Base-by-base conservation (phyloP, 1,284 basidiomycete genomes). In the Ceratobasidium sp. region DNA sequence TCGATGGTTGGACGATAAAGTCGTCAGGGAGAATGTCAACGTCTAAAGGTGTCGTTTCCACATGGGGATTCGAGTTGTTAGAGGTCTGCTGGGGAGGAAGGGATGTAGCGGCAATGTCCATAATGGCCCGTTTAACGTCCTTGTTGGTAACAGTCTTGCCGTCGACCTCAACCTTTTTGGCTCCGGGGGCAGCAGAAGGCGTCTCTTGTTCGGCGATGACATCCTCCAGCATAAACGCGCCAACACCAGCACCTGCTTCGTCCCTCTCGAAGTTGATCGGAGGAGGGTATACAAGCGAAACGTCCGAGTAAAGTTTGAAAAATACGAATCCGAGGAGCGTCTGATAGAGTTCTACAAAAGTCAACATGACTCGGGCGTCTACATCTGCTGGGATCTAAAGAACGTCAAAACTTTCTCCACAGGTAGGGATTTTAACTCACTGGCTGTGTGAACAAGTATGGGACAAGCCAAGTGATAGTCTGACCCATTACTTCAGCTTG, bases 341-440 rank as follows among this genome's bases (percentile, higher is more conserved):
- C 80, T 99, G 96, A 80, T 99, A 99, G 8, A 99, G 86, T 79
- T 99, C 97, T 76, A 99, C 82, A 85, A 99, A 99, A 12, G 97
- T 99, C 74, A 98, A 81, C 91, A 99, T 97, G 68, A 99, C 96
- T 58, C 97, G 90, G 77, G 98, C 93, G 79, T 99, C 97, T 73
- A 99, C 96, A 76, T 99, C 96, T 55, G 88, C 80, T 7, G 97
- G 97, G 70, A 98, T 89, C 93, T 96, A 52, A 34, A 62, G 47
- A n/a, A 49, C 49, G 35, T 34, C 27, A 27, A 29, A 0, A n/a
- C n/a, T n/a, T 22, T 15, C 20, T 20, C 10, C n/a, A 17, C 27
- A 73, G 4, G 50, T 69, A 69, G 12, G 29, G 35, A 47, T 10
- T 22, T 53, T 25, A 55, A 54, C 86, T 70, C 75, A 97, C 95